phyloP scores from a whole-genome alignment of 176 grass and related monocot species.

The Oryza glumipatula region DNA sequence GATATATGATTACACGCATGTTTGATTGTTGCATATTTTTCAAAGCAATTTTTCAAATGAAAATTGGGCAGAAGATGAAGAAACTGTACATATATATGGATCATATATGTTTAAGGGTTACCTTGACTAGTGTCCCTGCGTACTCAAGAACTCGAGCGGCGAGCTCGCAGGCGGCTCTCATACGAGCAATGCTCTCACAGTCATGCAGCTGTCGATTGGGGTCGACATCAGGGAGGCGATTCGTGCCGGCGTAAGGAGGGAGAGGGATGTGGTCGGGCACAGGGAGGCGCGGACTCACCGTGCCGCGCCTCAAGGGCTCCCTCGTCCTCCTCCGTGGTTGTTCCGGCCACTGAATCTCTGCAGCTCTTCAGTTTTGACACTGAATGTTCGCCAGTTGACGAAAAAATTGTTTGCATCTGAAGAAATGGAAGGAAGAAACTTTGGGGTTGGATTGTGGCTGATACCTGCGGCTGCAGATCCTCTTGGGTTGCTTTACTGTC shows the following conservation, averaged over 20 bases:
- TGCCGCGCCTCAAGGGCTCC: constrained; percentile 61
- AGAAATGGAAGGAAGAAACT: no score
- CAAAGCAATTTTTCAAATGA: not conserved
- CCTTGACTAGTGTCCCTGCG: constrained; percentile 73
- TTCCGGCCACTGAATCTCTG: constrained; percentile 37
- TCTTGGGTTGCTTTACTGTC: no score
- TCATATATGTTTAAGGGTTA: constrained; percentile 33
- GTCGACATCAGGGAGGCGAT: constrained; percentile 58
- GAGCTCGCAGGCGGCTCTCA: constrained; percentile 68
- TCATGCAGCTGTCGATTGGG: constrained; percentile 71
- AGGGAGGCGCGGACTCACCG: constrained; percentile 50
- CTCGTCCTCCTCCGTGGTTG: constrained; percentile 52
- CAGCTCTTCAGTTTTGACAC: constrained; percentile 41
- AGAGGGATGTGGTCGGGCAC: constrained; percentile 68
- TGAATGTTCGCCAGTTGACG: no score
- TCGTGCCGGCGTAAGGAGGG: constrained; percentile 62
- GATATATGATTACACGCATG: not conserved
- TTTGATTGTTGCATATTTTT: not conserved
- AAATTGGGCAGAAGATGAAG: not conserved
- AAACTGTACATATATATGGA: not conserved
- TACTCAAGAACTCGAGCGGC: constrained; percentile 77
- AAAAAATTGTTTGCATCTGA: not conserved
- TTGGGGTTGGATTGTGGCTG: no score
- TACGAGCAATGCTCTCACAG: constrained; percentile 57
- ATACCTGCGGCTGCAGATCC: no score